Conservation (phyloP, 768 basidiomycete genomes). For the Naganishia vaughanmartiniae region DNA sequence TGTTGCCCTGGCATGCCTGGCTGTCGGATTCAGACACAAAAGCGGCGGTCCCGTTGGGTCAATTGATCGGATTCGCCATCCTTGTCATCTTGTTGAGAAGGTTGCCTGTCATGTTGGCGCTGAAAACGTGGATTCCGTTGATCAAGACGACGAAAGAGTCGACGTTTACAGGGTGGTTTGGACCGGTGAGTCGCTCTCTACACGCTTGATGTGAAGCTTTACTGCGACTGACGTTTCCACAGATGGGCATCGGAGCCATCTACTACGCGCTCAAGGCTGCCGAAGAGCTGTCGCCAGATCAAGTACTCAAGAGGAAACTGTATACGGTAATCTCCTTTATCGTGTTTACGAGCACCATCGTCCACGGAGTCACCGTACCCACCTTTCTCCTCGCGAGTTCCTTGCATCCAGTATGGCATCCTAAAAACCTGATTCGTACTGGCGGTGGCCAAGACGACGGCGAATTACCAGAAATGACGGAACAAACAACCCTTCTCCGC, state of each 20-base stretch:
- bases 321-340: constrained; percentile 34
- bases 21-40: constrained; percentile 2
- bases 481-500: constrained; percentile 13
- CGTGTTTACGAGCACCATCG: constrained; percentile 36
- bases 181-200: constrained; percentile 33
- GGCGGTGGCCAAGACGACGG: constrained; percentile 19
- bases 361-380: constrained; percentile 35
- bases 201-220: background rate
- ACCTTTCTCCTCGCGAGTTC: constrained; percentile 34
- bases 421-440: constrained; percentile 30
- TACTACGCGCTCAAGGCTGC: constrained; percentile 35
- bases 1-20: constrained; percentile 36
- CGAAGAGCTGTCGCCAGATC: constrained; percentile 26
- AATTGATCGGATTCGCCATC: constrained; percentile 30
- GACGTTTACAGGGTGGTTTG: constrained; percentile 36
- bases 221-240: background rate
- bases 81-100: constrained; percentile 31
- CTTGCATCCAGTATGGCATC: constrained; percentile 33
- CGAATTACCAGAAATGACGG: constrained; percentile 21
- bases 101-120: constrained; percentile 32
- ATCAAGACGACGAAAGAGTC: constrained; percentile 35
- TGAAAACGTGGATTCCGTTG: constrained; percentile 30
- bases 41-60: constrained; percentile 13
- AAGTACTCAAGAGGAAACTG: constrained; percentile 29
- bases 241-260: constrained; percentile 36